Conservation (phyloP, 2,329 filamentous ascomycete species). For the Rutstroemia sp. region DNA sequence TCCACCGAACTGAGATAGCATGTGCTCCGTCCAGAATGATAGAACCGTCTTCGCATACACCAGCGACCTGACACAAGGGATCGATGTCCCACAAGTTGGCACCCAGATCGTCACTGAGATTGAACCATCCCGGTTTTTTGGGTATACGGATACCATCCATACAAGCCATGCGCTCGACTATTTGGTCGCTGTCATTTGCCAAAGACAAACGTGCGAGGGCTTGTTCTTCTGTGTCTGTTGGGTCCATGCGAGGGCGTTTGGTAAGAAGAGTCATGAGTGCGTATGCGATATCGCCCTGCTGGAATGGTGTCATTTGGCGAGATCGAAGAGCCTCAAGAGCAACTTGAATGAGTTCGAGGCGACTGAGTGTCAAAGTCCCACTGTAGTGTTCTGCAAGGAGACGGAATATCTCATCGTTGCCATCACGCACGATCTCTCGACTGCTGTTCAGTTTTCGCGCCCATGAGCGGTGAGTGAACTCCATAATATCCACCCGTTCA, state of each 20-base stretch:
- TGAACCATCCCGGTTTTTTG: conserved; percentile 16
- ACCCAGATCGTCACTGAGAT: conserved; percentile 21
- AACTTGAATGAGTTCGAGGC: conserved; percentile 8
- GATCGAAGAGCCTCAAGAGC: conserved; percentile 6
- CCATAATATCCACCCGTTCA: conserved; percentile 10
- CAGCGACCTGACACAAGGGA: conserved; percentile 29
- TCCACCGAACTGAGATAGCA: conserved; percentile 30
- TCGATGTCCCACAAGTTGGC: conserved; percentile 30
- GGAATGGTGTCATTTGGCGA: conserved; percentile 6
- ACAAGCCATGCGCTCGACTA: conserved; percentile 29
- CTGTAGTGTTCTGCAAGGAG: conserved; percentile 8
- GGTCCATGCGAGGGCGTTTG: conserved; percentile 22
- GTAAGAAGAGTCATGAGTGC: conserved; percentile 29
- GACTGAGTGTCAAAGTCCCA: conserved; percentile 2
- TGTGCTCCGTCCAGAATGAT: conserved; percentile 28
- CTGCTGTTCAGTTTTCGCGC: neutral
- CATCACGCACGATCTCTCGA: conserved; percentile 1
- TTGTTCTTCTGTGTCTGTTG: conserved; percentile 26
- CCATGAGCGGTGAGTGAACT: conserved; percentile 10
- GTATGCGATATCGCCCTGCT: conserved; percentile 27
- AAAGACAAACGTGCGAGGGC: conserved; percentile 29
- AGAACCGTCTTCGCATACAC: conserved; percentile 27
- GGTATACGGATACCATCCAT: conserved; percentile 5
- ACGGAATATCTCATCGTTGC: conserved; percentile 9
- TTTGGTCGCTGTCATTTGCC: conserved; percentile 28